phyloP scores from a whole-genome alignment of 306 rosid species.

The Phaseolus lunatus region DNA sequence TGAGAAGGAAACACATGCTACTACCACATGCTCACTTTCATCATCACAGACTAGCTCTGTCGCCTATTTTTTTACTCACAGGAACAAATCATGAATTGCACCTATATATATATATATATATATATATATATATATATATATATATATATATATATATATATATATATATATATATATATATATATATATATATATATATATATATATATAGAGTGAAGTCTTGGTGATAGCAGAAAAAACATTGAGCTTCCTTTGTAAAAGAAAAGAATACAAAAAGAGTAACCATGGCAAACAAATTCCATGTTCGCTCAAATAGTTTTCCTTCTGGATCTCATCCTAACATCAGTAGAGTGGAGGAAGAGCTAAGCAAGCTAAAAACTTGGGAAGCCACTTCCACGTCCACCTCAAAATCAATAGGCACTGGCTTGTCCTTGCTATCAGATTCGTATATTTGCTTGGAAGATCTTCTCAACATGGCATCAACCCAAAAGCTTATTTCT shows the following conservation, averaged over 20 bases:
- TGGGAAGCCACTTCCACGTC: constrained; percentile 56
- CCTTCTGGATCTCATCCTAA: constrained; percentile 78
- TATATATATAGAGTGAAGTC: constrained; percentile 25
- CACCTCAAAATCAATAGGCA: constrained; percentile 50
- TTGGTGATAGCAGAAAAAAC: constrained; percentile 31
- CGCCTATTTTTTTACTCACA: constrained; percentile 2
- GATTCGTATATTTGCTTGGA: constrained; percentile 62
- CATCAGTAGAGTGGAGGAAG: constrained; percentile 57
- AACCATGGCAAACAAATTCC: constrained; percentile 60
- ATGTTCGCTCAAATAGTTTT: constrained; percentile 69
- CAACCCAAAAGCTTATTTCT: constrained; percentile 62
- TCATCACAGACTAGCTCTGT: not conserved
- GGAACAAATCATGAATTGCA: not conserved
- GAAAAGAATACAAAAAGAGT: not conserved
- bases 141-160: too few species aligned
- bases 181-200: too few species aligned
- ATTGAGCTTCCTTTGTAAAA: not conserved
- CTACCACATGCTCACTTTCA: constrained; percentile 51
- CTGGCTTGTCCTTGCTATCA: constrained; percentile 48
- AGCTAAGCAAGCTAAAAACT: constrained; percentile 57
- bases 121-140: too few species aligned
- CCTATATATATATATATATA: constrained; percentile 38
- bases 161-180: too few species aligned
- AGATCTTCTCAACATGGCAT: constrained; percentile 66
- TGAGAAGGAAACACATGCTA: constrained; percentile 34